Percentiles rank a stretch among this genome's conserved stretches.
These are phyloP conservation scores for Botrytis fabae DNA, from an alignment of 2,329 filamentous ascomycete species.

Conservation along the genomic window DNA sequence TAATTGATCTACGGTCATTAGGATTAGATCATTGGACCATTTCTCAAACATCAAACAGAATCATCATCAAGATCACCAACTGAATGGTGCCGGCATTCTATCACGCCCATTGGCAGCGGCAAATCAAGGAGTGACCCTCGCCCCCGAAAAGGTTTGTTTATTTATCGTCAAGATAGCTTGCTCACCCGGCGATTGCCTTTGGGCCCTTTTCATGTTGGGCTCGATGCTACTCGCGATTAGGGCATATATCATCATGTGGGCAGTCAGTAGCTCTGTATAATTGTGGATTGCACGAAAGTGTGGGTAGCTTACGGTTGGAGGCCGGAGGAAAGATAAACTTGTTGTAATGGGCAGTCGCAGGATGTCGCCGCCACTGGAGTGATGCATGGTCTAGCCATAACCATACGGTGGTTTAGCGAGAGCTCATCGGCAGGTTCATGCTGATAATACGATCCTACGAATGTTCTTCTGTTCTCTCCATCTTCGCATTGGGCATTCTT, in stretches of 20 bases:
- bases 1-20: constrained; percentile 9
- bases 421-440: constrained; percentile 1
- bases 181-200: constrained; percentile 2
- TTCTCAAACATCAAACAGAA: constrained; percentile 21
- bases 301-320: background rate
- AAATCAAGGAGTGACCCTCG: background rate
- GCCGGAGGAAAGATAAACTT: background rate
- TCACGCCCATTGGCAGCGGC: constrained; percentile 10
- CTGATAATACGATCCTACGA: background rate
- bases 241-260: background rate
- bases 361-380: constrained; percentile 18
- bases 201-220: constrained; percentile 6
- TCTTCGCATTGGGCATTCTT: background rate
- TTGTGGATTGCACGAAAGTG: constrained; percentile 13
- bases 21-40: constrained; percentile 21
- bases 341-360: constrained; percentile 4
- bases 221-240: background rate
- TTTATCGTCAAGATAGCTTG: background rate
- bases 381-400: constrained; percentile 3
- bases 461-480: background rate
- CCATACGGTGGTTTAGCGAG: constrained; percentile 12
- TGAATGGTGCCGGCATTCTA: background rate
- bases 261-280: background rate
- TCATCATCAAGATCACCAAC: constrained; percentile 3
- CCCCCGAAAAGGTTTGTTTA: background rate